Base-by-base conservation (phyloP, 2,329 filamentous ascomycete genomes). In the Cytospora schulzeri region DNA sequence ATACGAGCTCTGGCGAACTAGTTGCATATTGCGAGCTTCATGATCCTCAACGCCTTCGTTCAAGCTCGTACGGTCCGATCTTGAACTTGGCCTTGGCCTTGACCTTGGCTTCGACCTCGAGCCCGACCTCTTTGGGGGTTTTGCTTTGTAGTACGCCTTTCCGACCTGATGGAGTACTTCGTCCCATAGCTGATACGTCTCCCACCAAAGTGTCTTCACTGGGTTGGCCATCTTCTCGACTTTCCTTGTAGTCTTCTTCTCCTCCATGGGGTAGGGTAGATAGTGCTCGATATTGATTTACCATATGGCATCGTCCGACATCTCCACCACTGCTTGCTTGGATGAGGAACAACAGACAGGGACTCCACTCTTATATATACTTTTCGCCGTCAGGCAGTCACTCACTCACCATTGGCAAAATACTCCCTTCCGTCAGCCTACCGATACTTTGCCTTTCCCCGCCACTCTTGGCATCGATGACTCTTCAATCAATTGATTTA, bases 181-280 rank as follows among this genome's bases (percentile, higher is more conserved):
- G 26, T 79, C 77, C 77, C 77, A 79, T 26, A 75, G 57, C 63
- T 76, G 71, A 66, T 75, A 71, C n/a, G 75, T 76, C 67, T 70
- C 74, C 59, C 71, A 71, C 70, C 73, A 73, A 41, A 76, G 60
- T 63, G 60, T 66, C 54, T 62, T 67, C 8, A 45, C 65, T 7
- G 65, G 65, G 48, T 67, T 67, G 17, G 57, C 58, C 64, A 66
- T 64, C 5, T 29, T 64, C 26, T 24, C 7, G 56, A 29, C 38
- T 22, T 45, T 28, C n/a, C n/a, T n/a, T n/a, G n/a, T n/a, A 12
- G 24, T 24, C 2, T n/a, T 60, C 29, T 41, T 57, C 33, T 33
- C 53, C n/a, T 52, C 28, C 50, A 31, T 31, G n/a, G n/a, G n/a
- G 29, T 31, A 5, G 41, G 17, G 14, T 35, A 6, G 48, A n/a